Evolutionary conservation across 345 rosid genomes (phyloP).

Genomic region (Viola odorata): DNA sequence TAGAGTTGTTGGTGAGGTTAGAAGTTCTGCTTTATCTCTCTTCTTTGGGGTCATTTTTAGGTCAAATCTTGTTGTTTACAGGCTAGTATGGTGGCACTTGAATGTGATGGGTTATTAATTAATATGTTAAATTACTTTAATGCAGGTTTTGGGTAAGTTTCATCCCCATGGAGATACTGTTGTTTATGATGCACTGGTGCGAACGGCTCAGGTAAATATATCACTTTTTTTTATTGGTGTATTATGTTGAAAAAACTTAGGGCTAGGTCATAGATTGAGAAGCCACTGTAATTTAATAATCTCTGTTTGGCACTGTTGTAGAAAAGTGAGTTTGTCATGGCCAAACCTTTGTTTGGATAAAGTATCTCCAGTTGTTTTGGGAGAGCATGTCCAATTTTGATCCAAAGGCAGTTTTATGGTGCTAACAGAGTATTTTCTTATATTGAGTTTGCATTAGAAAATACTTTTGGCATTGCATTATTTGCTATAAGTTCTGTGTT

Average conservation of each 20-base stretch:
- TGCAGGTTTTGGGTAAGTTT: slow-evolving; percentile 89
- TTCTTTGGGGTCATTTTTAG: not conserved
- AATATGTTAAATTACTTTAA: not conserved
- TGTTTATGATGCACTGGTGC: slow-evolving; percentile 85
- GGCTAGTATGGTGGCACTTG: not conserved
- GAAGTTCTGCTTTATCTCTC: not conserved
- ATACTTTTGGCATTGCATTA: too few species aligned
- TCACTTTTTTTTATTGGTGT: not conserved
- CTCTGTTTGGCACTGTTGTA: too few species aligned
- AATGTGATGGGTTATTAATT: not conserved
- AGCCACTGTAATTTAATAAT: not conserved
- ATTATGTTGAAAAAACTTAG: not conserved
- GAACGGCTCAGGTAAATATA: slow-evolving; percentile 91
- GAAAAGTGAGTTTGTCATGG: too few species aligned
- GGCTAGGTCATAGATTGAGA: not conserved
- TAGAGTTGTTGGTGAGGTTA: slow-evolving; percentile 97
- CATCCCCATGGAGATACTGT: slow-evolving; percentile 97
- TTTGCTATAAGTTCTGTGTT: too few species aligned
- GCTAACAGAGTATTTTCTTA: too few species aligned
- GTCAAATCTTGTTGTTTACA: not conserved
- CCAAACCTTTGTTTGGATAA: too few species aligned
- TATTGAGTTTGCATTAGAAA: too few species aligned
- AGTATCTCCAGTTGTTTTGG: too few species aligned
- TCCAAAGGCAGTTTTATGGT: too few species aligned
- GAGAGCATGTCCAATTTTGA: too few species aligned